Evolutionary conservation across 805 yeast genomes (phyloP).

Genomic region (Torulaspora indica): DNA sequence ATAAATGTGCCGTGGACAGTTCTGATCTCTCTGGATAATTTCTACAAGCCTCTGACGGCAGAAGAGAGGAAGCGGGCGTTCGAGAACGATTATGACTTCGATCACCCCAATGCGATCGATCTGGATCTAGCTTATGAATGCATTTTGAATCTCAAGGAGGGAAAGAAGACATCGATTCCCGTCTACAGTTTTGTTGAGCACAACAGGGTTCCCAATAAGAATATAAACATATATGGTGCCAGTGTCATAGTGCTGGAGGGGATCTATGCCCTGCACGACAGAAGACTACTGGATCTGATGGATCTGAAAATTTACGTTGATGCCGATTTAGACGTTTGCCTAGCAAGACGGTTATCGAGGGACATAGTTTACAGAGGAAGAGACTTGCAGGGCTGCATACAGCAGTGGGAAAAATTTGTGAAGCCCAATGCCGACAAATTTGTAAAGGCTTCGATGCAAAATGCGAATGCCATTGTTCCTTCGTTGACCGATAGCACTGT

Average conservation of each 20-base stretch:
- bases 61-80: constrained; percentile 65
- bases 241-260: constrained; percentile 92
- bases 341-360: constrained; percentile 80
- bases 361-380: constrained; percentile 85
- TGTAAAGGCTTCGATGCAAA: constrained; percentile 48
- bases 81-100: constrained; percentile 73
- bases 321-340: constrained; percentile 87
- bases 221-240: constrained; percentile 84
- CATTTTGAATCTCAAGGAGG: constrained; percentile 62
- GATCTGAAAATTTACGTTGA: constrained; percentile 88
- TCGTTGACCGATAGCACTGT: constrained; percentile 77
- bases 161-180: constrained; percentile 63
- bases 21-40: constrained; percentile 81
- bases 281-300: constrained; percentile 65
- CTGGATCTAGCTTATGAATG: constrained; percentile 63
- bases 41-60: constrained; percentile 66
- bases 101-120: constrained; percentile 80
- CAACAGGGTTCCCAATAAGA: constrained; percentile 55
- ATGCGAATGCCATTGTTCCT: constrained; percentile 88
- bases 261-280: constrained; percentile 72
- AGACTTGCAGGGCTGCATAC: constrained; percentile 72
- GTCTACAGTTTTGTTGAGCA: constrained; percentile 64
- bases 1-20: constrained; percentile 93
- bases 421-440: constrained; percentile 83
- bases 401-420: constrained; percentile 87